Evolutionary conservation across 306 rosid species (phyloP).

Genomic region (Begonia fuchsioides): DNA sequence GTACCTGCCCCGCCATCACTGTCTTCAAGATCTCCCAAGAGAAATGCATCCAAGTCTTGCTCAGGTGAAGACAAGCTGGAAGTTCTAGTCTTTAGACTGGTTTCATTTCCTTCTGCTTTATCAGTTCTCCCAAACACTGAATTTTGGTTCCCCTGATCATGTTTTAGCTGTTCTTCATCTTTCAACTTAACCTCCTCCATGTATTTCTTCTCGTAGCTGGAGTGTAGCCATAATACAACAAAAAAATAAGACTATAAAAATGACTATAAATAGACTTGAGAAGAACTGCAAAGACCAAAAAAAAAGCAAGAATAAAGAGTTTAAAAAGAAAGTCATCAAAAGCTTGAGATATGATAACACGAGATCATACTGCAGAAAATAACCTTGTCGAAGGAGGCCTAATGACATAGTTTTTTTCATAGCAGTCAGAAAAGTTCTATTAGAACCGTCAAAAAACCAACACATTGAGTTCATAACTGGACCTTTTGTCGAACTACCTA

Average conservation of each 20-base stretch:
- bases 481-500: not conserved
- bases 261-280: not conserved
- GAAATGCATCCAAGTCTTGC: slow-evolving; percentile 86
- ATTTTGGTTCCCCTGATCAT: slow-evolving; percentile 28
- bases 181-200: slow-evolving; percentile 68
- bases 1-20: slow-evolving; percentile 80
- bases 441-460: not conserved
- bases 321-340: too few species aligned
- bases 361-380: too few species aligned
- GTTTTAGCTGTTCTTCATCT: slow-evolving; percentile 43
- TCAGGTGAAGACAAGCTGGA: slow-evolving; percentile 59
- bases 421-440: not conserved
- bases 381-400: not conserved
- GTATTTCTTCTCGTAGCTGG: slow-evolving; percentile 74
- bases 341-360: too few species aligned
- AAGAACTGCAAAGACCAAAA: too few species aligned
- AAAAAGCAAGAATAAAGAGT: too few species aligned
- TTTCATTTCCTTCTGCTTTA: slow-evolving; percentile 36
- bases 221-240: slow-evolving; percentile 5
- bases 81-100: slow-evolving; percentile 32
- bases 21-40: slow-evolving; percentile 96
- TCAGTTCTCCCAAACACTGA: slow-evolving; percentile 32
- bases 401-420: not conserved
- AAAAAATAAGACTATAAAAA: slow-evolving; percentile 1
- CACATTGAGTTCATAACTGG: not conserved